Evolutionary conservation across 306 rosid species (phyloP), one percentile per base, ranked within the genome.

Genomic region (Citrullus mucosospermus): DNA sequence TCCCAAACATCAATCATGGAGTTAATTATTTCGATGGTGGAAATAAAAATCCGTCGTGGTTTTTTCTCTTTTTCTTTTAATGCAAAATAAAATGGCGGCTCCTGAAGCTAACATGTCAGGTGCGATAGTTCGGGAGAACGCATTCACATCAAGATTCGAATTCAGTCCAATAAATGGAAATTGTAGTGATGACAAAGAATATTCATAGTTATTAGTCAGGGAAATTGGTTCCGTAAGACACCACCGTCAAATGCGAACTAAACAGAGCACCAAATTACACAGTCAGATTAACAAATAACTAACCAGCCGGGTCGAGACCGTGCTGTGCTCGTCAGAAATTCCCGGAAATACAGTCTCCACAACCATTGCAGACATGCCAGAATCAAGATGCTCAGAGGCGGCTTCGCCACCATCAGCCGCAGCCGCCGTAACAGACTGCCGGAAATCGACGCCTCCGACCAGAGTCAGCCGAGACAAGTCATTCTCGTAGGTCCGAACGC

Each of bases 271-370:
- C 18, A 46, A 48, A 72, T 48, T 43, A 86, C 18, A 15, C 75
- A 80, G 62, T 18, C 43, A 76, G 41, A 60, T 76, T 79, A 83
- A 57, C 22, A 65, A 28, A 48, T 60, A 79, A 87, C 89, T 51
- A 34, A 94, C 98, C 92, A 94, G 79, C 22, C 98, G 89, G 80
- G 98, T 94, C 66, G 96, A 92, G 73, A 92, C 88, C n/a, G 98
- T 92, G 79, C 93, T 85, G 43, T 60, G 86, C 44, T 86, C 85
- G 32, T 82, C 87, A 9, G 93, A 85, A 63, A 85, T 81, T 39
- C 90, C 95, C 16, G 96, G 98, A 69, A 83, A 87, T 4, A 92
- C 75, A 28, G 97, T 94, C 87, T 94, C 97, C 17, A 94, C 93
- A 38, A 94, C 98, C 97, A 92, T 92, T 61, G 97, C 96, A 5